phyloP scores from a whole-genome alignment of 352 stramenopile species.

The Pythium chondricola region DNA sequence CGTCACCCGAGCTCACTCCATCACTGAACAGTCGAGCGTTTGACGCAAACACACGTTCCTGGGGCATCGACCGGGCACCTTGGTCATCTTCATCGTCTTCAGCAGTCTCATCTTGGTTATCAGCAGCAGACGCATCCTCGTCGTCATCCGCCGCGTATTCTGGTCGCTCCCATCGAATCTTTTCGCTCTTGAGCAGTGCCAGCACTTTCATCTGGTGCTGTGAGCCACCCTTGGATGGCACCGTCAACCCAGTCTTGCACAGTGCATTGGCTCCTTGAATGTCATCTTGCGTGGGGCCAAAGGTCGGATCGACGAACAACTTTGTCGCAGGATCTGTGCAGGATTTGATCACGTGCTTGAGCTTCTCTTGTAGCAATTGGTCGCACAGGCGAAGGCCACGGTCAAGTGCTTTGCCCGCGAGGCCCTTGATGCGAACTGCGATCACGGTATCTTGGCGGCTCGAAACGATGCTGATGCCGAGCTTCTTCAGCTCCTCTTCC shows the following conservation, averaged over 20 bases:
- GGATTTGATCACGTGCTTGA: constrained; percentile 57
- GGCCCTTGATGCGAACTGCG: constrained; percentile 65
- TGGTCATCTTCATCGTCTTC: constrained; percentile 29
- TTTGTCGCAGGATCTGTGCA: constrained; percentile 37
- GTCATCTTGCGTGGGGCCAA: constrained; percentile 60
- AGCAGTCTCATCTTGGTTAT: constrained; percentile 27
- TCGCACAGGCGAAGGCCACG: constrained; percentile 56
- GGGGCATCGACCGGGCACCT: constrained; percentile 10
- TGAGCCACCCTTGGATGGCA: constrained; percentile 63
- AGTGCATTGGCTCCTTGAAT: constrained; percentile 49
- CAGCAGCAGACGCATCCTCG: constrained; percentile 10
- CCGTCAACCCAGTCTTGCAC: constrained; percentile 44
- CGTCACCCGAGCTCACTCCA: constrained; percentile 70
- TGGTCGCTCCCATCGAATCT: constrained; percentile 75
- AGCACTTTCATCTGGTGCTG: constrained; percentile 74
- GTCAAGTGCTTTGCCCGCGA: constrained; percentile 52
- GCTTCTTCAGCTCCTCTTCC: constrained; percentile 78
- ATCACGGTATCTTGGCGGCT: constrained; percentile 73
- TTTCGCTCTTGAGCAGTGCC: constrained; percentile 60
- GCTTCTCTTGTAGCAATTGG: constrained; percentile 64
- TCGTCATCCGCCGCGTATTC: constrained; percentile 43
- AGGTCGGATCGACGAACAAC: constrained; percentile 75
- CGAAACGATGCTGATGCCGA: constrained; percentile 68
- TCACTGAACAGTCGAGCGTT: constrained; percentile 73
- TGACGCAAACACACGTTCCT: constrained; percentile 44